Conservation (phyloP, 2,329 filamentous ascomycete genomes). For the Daldinia eschscholtzii region DNA sequence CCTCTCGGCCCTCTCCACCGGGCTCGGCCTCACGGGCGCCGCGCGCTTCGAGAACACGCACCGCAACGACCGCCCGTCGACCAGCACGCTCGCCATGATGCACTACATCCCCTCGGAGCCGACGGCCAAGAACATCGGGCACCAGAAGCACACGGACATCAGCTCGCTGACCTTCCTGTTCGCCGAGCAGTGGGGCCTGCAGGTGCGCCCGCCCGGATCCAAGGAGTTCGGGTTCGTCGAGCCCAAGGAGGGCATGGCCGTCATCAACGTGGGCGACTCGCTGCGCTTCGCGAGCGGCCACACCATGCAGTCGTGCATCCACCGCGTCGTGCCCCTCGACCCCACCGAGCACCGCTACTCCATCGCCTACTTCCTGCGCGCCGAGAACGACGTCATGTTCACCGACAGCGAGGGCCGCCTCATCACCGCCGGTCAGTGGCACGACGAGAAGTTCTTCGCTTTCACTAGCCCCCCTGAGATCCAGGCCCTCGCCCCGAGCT, state of each 20-base stretch:
- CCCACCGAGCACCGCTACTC: conserved; percentile 68
- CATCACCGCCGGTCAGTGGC: conserved; percentile 67
- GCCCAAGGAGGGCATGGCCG: conserved; percentile 64
- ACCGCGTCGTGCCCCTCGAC: conserved; percentile 67
- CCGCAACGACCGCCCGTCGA: conserved; percentile 64
- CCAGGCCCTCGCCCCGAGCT: conserved; percentile 62
- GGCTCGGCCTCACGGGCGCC: conserved; percentile 59
- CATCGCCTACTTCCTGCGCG: conserved; percentile 69
- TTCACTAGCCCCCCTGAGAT: conserved; percentile 60
- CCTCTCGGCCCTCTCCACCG: conserved; percentile 64
- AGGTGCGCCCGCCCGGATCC: conserved; percentile 64
- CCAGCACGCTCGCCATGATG: conserved; percentile 66
- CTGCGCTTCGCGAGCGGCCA: conserved; percentile 67
- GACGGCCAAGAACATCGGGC: conserved; percentile 60
- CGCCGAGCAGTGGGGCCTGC: conserved; percentile 68
- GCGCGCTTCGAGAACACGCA: conserved; percentile 64
- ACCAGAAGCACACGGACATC: conserved; percentile 70
- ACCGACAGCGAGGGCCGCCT: conserved; percentile 66
- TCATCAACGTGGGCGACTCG: conserved; percentile 71
- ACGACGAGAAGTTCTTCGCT: conserved; percentile 67
- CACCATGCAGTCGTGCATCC: conserved; percentile 68
- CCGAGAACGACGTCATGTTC: conserved; percentile 69
- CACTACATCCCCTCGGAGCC: conserved; percentile 64
- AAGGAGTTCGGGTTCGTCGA: conserved; percentile 66
- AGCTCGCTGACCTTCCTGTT: conserved; percentile 68